These are phyloP conservation scores for Russula brevipes DNA, from an alignment of 768 basidiomycete species.

Conservation along the genomic window DNA sequence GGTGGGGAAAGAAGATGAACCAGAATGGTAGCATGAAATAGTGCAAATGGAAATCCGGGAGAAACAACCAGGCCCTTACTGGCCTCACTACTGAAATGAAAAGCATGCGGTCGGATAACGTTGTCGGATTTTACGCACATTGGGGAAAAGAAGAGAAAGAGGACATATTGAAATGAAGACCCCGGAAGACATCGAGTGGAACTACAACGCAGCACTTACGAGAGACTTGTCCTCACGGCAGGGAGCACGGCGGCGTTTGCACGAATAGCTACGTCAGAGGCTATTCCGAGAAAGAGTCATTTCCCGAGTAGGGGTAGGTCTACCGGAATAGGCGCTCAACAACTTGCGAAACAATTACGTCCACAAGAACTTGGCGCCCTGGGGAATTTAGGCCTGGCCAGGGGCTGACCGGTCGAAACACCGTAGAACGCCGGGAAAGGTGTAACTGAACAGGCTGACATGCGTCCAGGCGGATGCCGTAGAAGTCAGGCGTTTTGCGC, in stretches of 20 bases:
- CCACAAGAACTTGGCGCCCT: conserved; percentile 10
- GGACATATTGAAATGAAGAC: conserved; percentile 10
- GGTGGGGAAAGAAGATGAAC: conserved; percentile 3
- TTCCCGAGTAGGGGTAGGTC: conserved; percentile 4
- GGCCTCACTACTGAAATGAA: background rate
- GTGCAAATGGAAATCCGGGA: conserved; percentile 3
- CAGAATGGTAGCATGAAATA: background rate
- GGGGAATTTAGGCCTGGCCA: conserved; percentile 19
- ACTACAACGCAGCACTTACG: conserved; percentile 9
- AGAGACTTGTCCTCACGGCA: conserved; percentile 9
- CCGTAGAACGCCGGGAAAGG: background rate
- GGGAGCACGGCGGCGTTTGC: conserved; percentile 9
- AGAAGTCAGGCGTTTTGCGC: background rate
- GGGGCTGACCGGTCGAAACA: background rate
- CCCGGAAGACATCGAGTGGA: conserved; percentile 4
- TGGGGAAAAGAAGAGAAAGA: conserved; percentile 1
- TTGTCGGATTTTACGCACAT: conserved; percentile 11
- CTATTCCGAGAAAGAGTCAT: conserved; percentile 3
- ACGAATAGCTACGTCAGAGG: conserved; percentile 20
- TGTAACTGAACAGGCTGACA: background rate
- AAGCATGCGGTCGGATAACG: conserved; percentile 5
- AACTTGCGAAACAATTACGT: conserved; percentile 17
- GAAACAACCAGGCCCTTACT: background rate
- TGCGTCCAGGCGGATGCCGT: background rate
- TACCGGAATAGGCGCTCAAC: conserved; percentile 6